Base-by-base conservation (phyloP, 768 basidiomycete genomes). In the Solioccasus polychromus region DNA sequence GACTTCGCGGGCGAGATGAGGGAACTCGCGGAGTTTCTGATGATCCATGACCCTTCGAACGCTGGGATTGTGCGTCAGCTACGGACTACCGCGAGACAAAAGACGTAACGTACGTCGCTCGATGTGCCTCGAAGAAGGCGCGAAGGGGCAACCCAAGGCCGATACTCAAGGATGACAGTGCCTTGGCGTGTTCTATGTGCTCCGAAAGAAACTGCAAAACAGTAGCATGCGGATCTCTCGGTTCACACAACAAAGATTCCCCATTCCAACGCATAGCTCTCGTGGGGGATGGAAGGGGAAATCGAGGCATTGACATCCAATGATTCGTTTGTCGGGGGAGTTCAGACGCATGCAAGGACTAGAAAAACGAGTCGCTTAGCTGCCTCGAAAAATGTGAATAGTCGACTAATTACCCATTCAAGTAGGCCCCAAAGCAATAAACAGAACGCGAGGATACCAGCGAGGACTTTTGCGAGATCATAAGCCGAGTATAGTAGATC, bases 151-250 rank as follows among this genome's bases (percentile, higher is more conserved):
- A 35, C 26, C 54, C 55, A 17, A 68, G 47, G 11, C 50, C 31
- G 14, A 39, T 36, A 23, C 52, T 61, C 18, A 63, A 34, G 1
- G 55, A 55, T 4, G 62, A 57, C 20, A 64, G 22, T 24, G 47
- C 48, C n/a, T 48, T 66, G 12, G 64, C 57, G 9, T 68, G 61
- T 14, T 52, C 49, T 11, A 61, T 55, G 36, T 68, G 64, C 15
- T 61, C 63, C 1, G 50, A 54, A 31, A 66, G 40, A 22, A 68
- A 68, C 22, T 51, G 48, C n/a, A 58, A 28, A 28, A 59, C 44
- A 11, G 52, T 57, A 3, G 30, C 36, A 17, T 62, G 54, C 8
- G 60, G 55, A 19, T 52, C 50, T 5, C 31, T 37, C 10, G 56
- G 44, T 42, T 45, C 48, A n/a, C 38, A 51, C 11, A 45, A 2